phyloP scores from a whole-genome alignment of 331 rosid genomes.

The Pyrus hybrid region DNA sequence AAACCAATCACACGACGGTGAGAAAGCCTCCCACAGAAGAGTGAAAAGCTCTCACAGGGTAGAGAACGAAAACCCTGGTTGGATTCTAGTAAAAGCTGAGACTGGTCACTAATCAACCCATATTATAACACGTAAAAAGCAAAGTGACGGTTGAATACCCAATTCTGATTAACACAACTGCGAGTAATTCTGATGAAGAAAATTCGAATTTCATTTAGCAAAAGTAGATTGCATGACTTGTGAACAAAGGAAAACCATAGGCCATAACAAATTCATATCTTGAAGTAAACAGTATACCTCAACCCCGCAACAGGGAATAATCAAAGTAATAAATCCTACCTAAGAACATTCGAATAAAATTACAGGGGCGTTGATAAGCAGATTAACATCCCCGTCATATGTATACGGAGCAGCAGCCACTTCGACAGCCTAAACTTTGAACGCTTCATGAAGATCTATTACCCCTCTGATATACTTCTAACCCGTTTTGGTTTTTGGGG shows the following conservation, averaged over 20 bases:
- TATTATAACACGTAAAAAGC: too few species aligned
- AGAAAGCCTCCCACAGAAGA: too few species aligned
- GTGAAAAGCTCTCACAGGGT: too few species aligned
- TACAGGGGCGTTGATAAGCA: neutral
- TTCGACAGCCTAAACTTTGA: neutral
- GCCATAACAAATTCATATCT: neutral
- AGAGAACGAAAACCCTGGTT: too few species aligned
- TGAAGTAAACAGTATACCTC: neutral
- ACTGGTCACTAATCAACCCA: too few species aligned
- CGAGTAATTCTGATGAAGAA: neutral
- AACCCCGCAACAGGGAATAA: slow-evolving; percentile 13
- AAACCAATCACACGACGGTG: too few species aligned
- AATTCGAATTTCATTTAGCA: neutral
- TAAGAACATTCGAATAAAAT: neutral
- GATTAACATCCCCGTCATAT: neutral
- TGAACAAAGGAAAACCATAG: neutral
- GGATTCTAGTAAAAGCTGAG: too few species aligned
- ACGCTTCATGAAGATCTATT: neutral
- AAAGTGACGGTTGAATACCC: too few species aligned
- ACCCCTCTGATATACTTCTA: slow-evolving; percentile 21
- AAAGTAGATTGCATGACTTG: neutral
- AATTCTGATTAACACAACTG: neutral
- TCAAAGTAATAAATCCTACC: neutral
- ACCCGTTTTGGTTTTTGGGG: slow-evolving; percentile 50
- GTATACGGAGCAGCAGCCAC: slow-evolving; percentile 5